Conservation (phyloP, 1,139 yeast genomes). For the Yamadazyma taylorii region DNA sequence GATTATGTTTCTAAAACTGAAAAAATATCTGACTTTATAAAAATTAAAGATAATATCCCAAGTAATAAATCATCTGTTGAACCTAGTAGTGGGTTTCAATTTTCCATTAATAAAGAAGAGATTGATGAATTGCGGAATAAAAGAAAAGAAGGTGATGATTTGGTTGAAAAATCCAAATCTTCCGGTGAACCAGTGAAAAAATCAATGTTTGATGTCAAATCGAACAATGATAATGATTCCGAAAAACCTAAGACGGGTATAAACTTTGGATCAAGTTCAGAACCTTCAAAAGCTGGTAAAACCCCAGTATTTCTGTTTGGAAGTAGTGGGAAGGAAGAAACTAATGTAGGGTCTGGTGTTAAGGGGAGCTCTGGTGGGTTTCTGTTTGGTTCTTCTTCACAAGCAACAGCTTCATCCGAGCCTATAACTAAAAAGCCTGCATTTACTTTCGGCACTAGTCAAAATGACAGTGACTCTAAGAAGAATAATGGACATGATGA, state of each 20-base stretch:
- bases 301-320: conserved; percentile 10
- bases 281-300: not conserved
- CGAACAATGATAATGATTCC: too few species aligned
- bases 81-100: conserved; percentile 43
- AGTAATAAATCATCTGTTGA: conserved; percentile 16
- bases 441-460: conserved; percentile 14
- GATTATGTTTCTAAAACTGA: conserved; percentile 28
- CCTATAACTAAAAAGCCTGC: conserved; percentile 15
- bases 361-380: too few species aligned
- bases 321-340: conserved; percentile 4
- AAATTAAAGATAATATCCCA: conserved; percentile 25
- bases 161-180: conserved; percentile 7
- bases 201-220: too few species aligned
- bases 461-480: conserved; percentile 13
- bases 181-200: too few species aligned
- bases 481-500: too few species aligned
- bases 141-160: conserved; percentile 18
- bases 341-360: too few species aligned
- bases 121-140: conserved; percentile 24
- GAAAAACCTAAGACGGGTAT: not conserved
- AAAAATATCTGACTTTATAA: conserved; percentile 28
- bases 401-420: not conserved
- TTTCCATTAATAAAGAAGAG: conserved; percentile 30
- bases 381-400: conserved; percentile 6
- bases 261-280: not conserved